Percentiles rank a stretch among this genome's conserved stretches.
phyloP scores from a whole-genome alignment of 345 rosid species.

The rapeseed (Brassica napus) region Da-Ae NC_063444.1:44709501-44710000 shows the following conservation, averaged over 20 bases:
- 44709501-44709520: slow-evolving; percentile 23
- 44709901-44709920: slow-evolving; percentile 38
- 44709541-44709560: slow-evolving; percentile 34
- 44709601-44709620: slow-evolving; percentile 39
- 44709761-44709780: slow-evolving; percentile 47
- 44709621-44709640: slow-evolving; percentile 24
- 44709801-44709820: slow-evolving; percentile 28
- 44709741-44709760: slow-evolving; percentile 36
- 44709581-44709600: slow-evolving; percentile 32
- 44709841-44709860: slow-evolving; percentile 25
- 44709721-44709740: slow-evolving; percentile 38
- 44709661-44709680: slow-evolving; percentile 41
- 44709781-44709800: slow-evolving; percentile 38
- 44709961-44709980: slow-evolving; percentile 30
- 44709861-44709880: slow-evolving; percentile 35
- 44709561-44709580: slow-evolving; percentile 41
- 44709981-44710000: slow-evolving; percentile 33
- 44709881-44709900: slow-evolving; percentile 36
- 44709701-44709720: slow-evolving; percentile 27
- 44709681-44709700: slow-evolving; percentile 32
- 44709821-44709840: slow-evolving; percentile 37
- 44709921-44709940: slow-evolving; percentile 22
- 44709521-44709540: slow-evolving; percentile 27
- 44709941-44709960: slow-evolving; percentile 36
- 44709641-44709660: slow-evolving; percentile 30